These are phyloP conservation scores for Arabidopsis hybrid DNA, from an alignment of 441 rosid genomes.

Conservation along the genomic window DNA sequence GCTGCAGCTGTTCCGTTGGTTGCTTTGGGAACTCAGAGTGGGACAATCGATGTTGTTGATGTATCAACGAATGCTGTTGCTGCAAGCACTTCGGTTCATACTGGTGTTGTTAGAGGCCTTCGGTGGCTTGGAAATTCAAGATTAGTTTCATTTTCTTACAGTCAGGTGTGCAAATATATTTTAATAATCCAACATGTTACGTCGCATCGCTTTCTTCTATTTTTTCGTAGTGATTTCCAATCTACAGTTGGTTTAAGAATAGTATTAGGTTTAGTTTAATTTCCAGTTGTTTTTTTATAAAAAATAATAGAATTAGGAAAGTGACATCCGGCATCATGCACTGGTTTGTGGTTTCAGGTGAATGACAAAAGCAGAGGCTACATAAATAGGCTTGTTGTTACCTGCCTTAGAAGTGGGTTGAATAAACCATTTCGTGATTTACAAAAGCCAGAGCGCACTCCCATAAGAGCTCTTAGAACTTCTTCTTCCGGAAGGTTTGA, in stretches of 20 bases:
- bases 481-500: constrained; percentile 98
- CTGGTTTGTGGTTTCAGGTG: constrained; percentile 61
- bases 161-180: constrained; percentile 62
- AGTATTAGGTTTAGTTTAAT: constrained; percentile 18
- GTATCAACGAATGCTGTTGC: constrained; percentile 96
- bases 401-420: constrained; percentile 96
- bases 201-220: constrained; percentile 29
- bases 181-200: constrained; percentile 16
- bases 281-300: constrained; percentile 21
- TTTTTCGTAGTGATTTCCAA: constrained; percentile 13
- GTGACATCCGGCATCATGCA: constrained; percentile 29
- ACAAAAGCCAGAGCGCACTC: constrained; percentile 97
- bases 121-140: constrained; percentile 99
- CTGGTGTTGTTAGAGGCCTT: constrained; percentile 81
- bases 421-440: constrained; percentile 87
- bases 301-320: constrained; percentile 1
- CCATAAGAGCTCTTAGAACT: constrained; percentile 91
- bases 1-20: constrained; percentile 97
- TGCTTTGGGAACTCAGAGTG: constrained; percentile 97
- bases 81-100: constrained; percentile 86
- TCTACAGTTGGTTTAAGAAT: constrained; percentile 13
- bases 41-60: constrained; percentile 86
- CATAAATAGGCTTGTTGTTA: constrained; percentile 83
- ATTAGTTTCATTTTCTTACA: constrained; percentile 93
- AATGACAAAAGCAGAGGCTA: constrained; percentile 95